These are phyloP conservation scores for Verticillium nubilum DNA, from an alignment of 2,329 filamentous ascomycete species.

Conservation along the genomic window DNA sequence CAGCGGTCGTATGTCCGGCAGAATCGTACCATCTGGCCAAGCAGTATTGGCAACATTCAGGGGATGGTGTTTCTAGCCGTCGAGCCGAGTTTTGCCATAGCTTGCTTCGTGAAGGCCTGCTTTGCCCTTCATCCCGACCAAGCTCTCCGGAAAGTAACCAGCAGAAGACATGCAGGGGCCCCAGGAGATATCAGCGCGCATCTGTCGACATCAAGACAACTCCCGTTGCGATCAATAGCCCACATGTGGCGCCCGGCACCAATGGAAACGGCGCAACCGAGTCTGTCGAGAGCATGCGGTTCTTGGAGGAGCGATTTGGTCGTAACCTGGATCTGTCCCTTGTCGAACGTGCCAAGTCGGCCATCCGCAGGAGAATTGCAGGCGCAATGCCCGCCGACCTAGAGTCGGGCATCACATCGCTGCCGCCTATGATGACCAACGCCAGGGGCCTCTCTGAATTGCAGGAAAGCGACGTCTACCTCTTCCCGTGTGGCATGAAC, in stretches of 20 bases:
- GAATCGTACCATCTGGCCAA: slow-evolving; percentile 71
- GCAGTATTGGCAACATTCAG: slow-evolving; percentile 94
- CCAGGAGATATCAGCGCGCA: slow-evolving; percentile 69
- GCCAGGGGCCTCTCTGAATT: slow-evolving; percentile 58
- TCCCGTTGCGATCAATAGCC: slow-evolving; percentile 14
- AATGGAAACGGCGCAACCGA: slow-evolving; percentile 24
- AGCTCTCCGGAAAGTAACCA: slow-evolving; percentile 19
- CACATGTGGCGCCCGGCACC: slow-evolving; percentile 13
- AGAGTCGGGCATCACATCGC: slow-evolving; percentile 53
- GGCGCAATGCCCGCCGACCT: slow-evolving; percentile 72
- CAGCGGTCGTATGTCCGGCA: slow-evolving; percentile 65
- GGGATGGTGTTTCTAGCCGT: slow-evolving; percentile 86
- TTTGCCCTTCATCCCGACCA: slow-evolving; percentile 26
- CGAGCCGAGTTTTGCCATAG: slow-evolving; percentile 83
- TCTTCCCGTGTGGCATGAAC: slow-evolving; percentile 90
- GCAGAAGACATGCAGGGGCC: slow-evolving; percentile 57
- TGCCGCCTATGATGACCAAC: slow-evolving; percentile 41
- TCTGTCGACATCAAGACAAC: slow-evolving; percentile 29
- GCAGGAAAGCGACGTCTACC: slow-evolving; percentile 79
- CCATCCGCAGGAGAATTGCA: slow-evolving; percentile 81
- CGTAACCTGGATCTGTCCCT: slow-evolving; percentile 80
- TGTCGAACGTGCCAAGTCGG: slow-evolving; percentile 75
- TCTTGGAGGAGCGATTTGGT: slow-evolving; percentile 91
- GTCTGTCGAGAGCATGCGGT: slow-evolving; percentile 64
- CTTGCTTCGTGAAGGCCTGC: slow-evolving; percentile 64